Evolutionary conservation across 2,329 filamentous ascomycete genomes (phyloP).

Genomic region (Fusarium poae): DNA sequence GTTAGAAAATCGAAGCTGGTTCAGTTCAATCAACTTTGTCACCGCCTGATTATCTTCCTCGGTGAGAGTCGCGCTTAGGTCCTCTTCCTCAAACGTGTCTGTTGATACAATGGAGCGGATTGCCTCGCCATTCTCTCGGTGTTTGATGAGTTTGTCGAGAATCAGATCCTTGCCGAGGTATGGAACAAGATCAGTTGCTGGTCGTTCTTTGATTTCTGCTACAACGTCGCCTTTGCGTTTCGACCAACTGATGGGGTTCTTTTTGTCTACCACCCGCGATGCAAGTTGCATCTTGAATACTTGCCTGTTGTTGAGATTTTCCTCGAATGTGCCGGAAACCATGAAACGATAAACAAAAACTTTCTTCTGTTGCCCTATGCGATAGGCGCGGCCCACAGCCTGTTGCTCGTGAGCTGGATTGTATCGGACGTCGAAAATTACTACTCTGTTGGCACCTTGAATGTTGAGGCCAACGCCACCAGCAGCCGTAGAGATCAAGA

Average conservation of each 20-base stretch:
- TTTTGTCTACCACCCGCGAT: conserved; percentile 84
- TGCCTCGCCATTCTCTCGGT: conserved; percentile 52
- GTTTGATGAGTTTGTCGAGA: conserved; percentile 63
- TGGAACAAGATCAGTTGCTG: conserved; percentile 63
- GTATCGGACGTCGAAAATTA: conserved; percentile 87
- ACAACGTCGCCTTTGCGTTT: conserved; percentile 69
- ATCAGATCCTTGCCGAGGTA: conserved; percentile 74
- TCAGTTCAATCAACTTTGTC: conserved; percentile 55
- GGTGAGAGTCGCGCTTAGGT: conserved; percentile 67
- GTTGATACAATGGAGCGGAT: conserved; percentile 73
- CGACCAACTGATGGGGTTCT: conserved; percentile 77
- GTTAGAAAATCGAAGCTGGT: conserved; percentile 52
- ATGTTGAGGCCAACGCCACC: conserved; percentile 89
- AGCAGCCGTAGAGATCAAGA: conserved; percentile 85
- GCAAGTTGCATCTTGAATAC: conserved; percentile 88
- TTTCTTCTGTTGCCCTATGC: conserved; percentile 82
- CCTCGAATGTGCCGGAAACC: conserved; percentile 83
- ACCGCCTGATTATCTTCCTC: conserved; percentile 71
- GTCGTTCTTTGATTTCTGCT: conserved; percentile 66
- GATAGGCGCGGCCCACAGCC: conserved; percentile 87
- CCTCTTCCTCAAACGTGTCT: conserved; percentile 80
- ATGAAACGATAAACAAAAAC: conserved; percentile 90
- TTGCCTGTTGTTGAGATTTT: conserved; percentile 76
- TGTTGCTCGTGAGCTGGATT: conserved; percentile 88
- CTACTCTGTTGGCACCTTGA: conserved; percentile 83